phyloP scores from a whole-genome alignment of 495 filamentous ascomycete genomes.

The Aspergillus saccharolyticus region DNA sequence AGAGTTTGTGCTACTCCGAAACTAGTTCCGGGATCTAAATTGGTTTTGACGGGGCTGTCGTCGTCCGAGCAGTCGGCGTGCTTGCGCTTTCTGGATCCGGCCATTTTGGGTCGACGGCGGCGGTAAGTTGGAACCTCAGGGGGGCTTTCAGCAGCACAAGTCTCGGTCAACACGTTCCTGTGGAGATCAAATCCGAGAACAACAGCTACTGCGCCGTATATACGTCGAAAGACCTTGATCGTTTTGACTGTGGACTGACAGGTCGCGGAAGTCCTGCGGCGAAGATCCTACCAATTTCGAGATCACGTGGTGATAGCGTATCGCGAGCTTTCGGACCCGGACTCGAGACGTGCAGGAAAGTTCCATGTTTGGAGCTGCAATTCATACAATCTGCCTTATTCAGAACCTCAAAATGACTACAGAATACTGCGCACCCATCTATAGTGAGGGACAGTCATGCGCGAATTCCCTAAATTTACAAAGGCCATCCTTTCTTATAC shows the following conservation, averaged over 20 bases:
- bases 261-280: not conserved
- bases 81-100: constrained; percentile 31
- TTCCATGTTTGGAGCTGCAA: not conserved
- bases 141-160: not conserved
- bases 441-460: too few species aligned
- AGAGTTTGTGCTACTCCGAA: constrained; percentile 34
- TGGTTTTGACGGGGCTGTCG: constrained; percentile 20
- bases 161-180: not conserved
- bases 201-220: not conserved
- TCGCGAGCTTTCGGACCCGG: not conserved
- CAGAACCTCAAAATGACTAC: too few species aligned
- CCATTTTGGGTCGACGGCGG: constrained; percentile 20
- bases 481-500: not conserved
- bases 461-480: too few species aligned
- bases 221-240: not conserved
- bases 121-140: constrained; percentile 9
- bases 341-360: not conserved
- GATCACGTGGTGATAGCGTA: constrained; percentile 9
- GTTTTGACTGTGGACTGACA: not conserved
- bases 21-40: constrained; percentile 7
- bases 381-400: not conserved
- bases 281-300: not conserved
- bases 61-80: constrained; percentile 21
- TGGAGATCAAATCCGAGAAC: too few species aligned
- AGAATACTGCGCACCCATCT: too few species aligned